Base-by-base conservation (phyloP, 2,329 filamentous ascomycete species). In the Sphaerulina musiva region DNA sequence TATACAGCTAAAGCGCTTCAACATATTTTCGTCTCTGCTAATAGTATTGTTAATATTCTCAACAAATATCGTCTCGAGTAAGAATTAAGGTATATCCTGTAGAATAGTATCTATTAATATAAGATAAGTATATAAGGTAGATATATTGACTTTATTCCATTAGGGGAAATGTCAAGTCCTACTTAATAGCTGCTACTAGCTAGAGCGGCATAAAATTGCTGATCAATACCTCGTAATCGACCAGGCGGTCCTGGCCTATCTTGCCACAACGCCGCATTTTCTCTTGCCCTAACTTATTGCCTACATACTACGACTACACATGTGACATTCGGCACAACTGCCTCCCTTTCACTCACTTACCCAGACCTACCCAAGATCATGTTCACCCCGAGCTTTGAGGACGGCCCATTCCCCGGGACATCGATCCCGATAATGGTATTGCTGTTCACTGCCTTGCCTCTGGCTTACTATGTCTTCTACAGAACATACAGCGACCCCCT, bases 401-500 rank as follows among this genome's bases (percentile, higher is more conserved):
- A 9, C 36, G n/a, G 45, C 26, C 12, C n/a, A 38, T 47, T 6
- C 9, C 17, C 14, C 20, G 20, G 34, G 17, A 23, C 46, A 9
- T 49, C 46, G 20, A 2, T 14, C 36, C 2, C 39, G 6, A 26
- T 29, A 26, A 7, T 53, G 6, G 12, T 7, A 29, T 29, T 29
- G 26, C 2, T 23, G 6, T n/a, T 43, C 8, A 31, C 29, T 31
- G 31, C 36, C 6, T 20, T 38, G 2, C 39, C 50, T 36, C 12
- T 58, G 10, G 7, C 56, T 17, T 46, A 54, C 11, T 53, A 57
- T 31, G 29, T 60, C 14, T 9, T 67, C 40, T 68, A 72, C 44
- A 61, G 68, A 31, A 58, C 70, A 2, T 72, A 66, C 54, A 63
- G 70, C 48, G 64, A 68, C 42, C 68, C 67, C n/a, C 62, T 73